Evolutionary conservation across 1,284 basidiomycete species (phyloP).

Genomic region (Trichosporon ovoides): DNA sequence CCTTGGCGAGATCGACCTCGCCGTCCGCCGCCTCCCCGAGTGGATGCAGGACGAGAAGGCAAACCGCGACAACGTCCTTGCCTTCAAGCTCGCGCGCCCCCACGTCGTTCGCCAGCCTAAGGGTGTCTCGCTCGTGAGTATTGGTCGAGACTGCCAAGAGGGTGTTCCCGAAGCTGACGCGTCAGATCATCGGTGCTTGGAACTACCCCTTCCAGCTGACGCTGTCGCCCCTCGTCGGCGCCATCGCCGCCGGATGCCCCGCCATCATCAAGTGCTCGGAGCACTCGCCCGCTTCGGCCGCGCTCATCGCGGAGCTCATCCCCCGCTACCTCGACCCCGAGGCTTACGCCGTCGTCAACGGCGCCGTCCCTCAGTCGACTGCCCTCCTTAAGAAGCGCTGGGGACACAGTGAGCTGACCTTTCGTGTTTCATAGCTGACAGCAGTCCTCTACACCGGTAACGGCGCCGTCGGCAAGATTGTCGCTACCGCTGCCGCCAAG

Average conservation of each 20-base stretch:
- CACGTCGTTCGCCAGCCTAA: conserved; percentile 69
- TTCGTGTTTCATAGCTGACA: conserved; percentile 23
- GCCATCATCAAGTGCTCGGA: conserved; percentile 77
- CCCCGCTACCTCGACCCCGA: conserved; percentile 76
- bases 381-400: conserved; percentile 73
- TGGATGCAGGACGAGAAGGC: conserved; percentile 68
- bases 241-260: conserved; percentile 74
- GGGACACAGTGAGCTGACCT: conserved; percentile 69
- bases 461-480: conserved; percentile 66
- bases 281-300: conserved; percentile 60
- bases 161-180: conserved; percentile 15
- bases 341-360: conserved; percentile 67
- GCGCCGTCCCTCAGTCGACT: conserved; percentile 67
- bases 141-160: background rate
- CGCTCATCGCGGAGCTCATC: conserved; percentile 68
- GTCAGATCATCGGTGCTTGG: conserved; percentile 47
- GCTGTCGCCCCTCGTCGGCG: conserved; percentile 60
- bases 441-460: conserved; percentile 64
- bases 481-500: conserved; percentile 77
- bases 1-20: conserved; percentile 59
- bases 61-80: conserved; percentile 51
- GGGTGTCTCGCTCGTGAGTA: conserved; percentile 61
- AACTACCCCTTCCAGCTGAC: conserved; percentile 58
- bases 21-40: conserved; percentile 63
- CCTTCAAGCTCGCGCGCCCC: conserved; percentile 56